A percentile compares a stretch with the other conserved stretches of the same genome.
Conservation (phyloP, 371 early-diverging fungal species). For the Rhizopus microsporus region DNA sequence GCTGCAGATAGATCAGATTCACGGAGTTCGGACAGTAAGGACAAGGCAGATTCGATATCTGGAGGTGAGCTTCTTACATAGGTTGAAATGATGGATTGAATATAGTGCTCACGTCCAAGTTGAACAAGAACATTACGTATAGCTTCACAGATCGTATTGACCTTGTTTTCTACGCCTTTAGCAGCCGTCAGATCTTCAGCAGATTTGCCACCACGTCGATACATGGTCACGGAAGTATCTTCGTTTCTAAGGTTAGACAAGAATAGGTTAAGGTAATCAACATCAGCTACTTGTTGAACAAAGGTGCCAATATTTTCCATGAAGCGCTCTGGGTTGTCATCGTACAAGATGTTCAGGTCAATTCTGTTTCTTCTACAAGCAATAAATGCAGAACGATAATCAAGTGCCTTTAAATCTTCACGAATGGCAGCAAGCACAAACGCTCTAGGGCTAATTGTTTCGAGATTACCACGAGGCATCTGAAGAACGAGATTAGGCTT, state of each 20-base stretch:
- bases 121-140: slow-evolving; percentile 66
- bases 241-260: slow-evolving; percentile 76
- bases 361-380: slow-evolving; percentile 90
- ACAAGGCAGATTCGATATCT: slow-evolving; percentile 82
- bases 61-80: slow-evolving; percentile 84
- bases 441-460: slow-evolving; percentile 93
- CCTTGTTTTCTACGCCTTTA: slow-evolving; percentile 56
- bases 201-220: slow-evolving; percentile 36
- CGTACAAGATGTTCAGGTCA: slow-evolving; percentile 88
- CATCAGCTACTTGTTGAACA: slow-evolving; percentile 76
- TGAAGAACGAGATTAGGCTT: slow-evolving; percentile 83
- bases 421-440: slow-evolving; percentile 85
- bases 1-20: slow-evolving; percentile 58
- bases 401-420: slow-evolving; percentile 62
- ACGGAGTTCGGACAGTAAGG: slow-evolving; percentile 53
- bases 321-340: slow-evolving; percentile 74
- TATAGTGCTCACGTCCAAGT: slow-evolving; percentile 63
- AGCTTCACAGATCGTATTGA: slow-evolving; percentile 77
- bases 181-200: slow-evolving; percentile 16
- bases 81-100: slow-evolving; percentile 85
- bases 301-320: slow-evolving; percentile 66
- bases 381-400: slow-evolving; percentile 82
- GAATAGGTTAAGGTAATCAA: slow-evolving; percentile 90
- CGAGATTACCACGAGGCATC: slow-evolving; percentile 97
- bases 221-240: slow-evolving; percentile 72